Percentiles rank a stretch among this genome's conserved stretches.
These are phyloP conservation scores for Nakaseomyces kungkrabaensis DNA, from an alignment of 1,139 yeast species.

Conservation along the genomic window DNA sequence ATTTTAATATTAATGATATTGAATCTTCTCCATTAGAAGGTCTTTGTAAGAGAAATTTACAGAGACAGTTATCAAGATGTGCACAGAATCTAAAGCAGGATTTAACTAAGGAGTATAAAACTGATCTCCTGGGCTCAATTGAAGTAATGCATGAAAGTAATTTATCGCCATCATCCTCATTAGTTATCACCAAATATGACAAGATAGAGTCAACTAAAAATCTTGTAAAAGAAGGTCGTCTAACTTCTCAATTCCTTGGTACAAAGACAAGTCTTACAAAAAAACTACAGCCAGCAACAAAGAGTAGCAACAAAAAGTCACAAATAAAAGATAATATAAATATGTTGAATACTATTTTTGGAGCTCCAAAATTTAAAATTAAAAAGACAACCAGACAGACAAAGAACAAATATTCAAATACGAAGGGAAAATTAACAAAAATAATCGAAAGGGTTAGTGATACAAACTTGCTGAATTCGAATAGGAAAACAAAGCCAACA, in stretches of 20 bases:
- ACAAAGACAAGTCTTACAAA: not conserved
- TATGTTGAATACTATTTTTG: constrained; percentile 18
- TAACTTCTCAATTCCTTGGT: constrained; percentile 1
- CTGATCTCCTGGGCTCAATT: constrained; percentile 5
- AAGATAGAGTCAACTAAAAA: constrained; percentile 1
- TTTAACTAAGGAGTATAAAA: constrained; percentile 4
- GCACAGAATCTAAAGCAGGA: not conserved
- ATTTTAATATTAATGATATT: not conserved
- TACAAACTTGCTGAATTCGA: not conserved
- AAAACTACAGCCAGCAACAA: constrained; percentile 1
- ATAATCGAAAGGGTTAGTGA: not conserved
- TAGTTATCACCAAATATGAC: constrained; percentile 8
- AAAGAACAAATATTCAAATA: not conserved
- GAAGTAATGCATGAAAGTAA: not conserved
- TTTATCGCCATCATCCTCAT: not conserved
- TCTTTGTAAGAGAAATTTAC: not conserved
- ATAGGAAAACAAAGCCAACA: not conserved
- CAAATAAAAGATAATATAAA: constrained; percentile 12
- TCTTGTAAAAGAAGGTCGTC: not conserved
- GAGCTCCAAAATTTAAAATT: constrained; percentile 1
- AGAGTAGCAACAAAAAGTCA: constrained; percentile 4
- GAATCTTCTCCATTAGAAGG: constrained; percentile 1
- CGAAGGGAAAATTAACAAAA: not conserved
- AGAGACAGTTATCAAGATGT: not conserved
- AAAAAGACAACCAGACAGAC: not conserved